Evolutionary conservation across 352 stramenopile genomes (phyloP), one percentile per base, ranked within the genome.

Genomic region (Peronospora farinosa): DNA sequence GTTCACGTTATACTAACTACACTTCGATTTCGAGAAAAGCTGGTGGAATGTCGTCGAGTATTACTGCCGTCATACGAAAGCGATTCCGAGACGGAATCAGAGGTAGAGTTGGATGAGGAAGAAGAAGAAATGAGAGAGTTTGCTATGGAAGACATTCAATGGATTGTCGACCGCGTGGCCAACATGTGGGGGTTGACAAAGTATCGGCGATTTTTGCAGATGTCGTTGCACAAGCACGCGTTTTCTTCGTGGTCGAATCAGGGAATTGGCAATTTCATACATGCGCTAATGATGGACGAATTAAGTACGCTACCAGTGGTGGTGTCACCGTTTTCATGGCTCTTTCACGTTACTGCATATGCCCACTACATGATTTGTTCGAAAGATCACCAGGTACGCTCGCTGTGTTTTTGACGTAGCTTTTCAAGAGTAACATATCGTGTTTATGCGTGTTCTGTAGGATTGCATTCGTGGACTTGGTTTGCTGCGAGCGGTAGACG

Each of bases 181-280:
- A 31, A 51, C 4, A 23, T 32, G 13, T 81, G 59, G 48, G 61
- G 69, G 0, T 51, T 86, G 25, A 38, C 31, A 3, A 53, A 43
- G 1, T 84, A 69, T 43, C 49, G 61, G 31, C 86, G 87, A 40
- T 88, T 88, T 19, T 16, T 86, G 8, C 64, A 58, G 23, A 60
- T 63, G 4, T 65, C 45, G 7, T 60, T 63, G 0, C 78, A 87
- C 9, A 75, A 86, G 40, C 72, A 82, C 28, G 45, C 53, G 8
- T 88, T 88, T 52, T 51, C 73, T 5, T 60, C 77, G 17, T 90
- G 79, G 79, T 84, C 77, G 2, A 47, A 60, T 11, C 47, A 62
- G 2, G 77, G 77, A 7, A 67, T 88, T 15, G 57, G 54, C 3
- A 48, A 62, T 3, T 63, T 90, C 7, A 47, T 57, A 1, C 67